A percentile compares a stretch with the other conserved stretches of the same genome.
Evolutionary conservation across 2,329 filamentous ascomycete genomes (phyloP).

Genomic region (Xylaria sp.): DNA sequence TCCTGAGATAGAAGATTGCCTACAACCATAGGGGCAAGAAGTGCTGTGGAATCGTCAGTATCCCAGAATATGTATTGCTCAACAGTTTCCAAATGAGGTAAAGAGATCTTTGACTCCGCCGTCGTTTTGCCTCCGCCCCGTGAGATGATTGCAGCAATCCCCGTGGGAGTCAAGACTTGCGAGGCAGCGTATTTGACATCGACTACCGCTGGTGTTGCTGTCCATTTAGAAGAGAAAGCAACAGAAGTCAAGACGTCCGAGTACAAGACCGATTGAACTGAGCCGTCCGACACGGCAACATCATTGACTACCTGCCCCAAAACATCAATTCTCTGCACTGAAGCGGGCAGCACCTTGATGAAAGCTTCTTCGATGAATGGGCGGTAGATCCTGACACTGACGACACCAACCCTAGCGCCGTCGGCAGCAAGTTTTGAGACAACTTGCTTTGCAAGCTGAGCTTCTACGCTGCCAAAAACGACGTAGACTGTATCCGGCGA

Average conservation of each 20-base stretch:
- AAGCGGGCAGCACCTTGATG: constrained; percentile 80
- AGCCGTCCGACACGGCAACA: constrained; percentile 76
- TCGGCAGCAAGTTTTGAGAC: constrained; percentile 75
- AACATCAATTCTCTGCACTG: constrained; percentile 80
- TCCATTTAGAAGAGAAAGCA: constrained; percentile 77
- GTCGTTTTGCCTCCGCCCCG: constrained; percentile 64
- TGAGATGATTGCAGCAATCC: constrained; percentile 62
- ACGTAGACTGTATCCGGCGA: constrained; percentile 85
- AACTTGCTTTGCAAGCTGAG: constrained; percentile 85
- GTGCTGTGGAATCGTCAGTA: constrained; percentile 76
- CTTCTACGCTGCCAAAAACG: constrained; percentile 91
- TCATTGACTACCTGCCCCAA: constrained; percentile 87
- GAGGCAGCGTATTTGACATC: constrained; percentile 91
- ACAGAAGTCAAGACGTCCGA: constrained; percentile 89
- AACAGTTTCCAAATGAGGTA: constrained; percentile 62
- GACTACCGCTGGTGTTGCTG: constrained; percentile 70
- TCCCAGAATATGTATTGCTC: constrained; percentile 97
- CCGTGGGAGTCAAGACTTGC: constrained; percentile 65
- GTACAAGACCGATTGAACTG: constrained; percentile 85
- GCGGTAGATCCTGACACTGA: constrained; percentile 93
- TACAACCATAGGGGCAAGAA: constrained; percentile 70
- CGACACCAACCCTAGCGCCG: constrained; percentile 82
- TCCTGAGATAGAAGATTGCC: constrained; percentile 75
- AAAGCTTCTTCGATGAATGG: constrained; percentile 97
- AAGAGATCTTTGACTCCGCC: constrained; percentile 54